These are phyloP conservation scores for Phyllosticta citriasiana DNA, from an alignment of 2,329 filamentous ascomycete genomes.

Conservation along the genomic window DNA sequence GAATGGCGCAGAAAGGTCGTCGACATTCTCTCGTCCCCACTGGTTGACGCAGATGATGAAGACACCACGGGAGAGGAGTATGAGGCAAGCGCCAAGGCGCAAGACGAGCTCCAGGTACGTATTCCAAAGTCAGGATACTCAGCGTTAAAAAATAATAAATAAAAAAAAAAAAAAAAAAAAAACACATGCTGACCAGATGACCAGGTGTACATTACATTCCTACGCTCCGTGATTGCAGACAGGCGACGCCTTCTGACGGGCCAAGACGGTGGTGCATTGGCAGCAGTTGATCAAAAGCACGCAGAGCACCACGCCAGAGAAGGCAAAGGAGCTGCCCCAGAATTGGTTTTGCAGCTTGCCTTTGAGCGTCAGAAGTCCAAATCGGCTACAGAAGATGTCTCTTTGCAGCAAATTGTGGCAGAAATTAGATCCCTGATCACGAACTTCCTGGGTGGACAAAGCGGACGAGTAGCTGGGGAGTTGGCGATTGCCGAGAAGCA, in stretches of 20 bases:
- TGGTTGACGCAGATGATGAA: conserved; percentile 72
- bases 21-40: conserved; percentile 58
- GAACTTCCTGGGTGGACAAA: conserved; percentile 45
- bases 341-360: conserved; percentile 49
- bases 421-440: conserved; percentile 57
- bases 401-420: conserved; percentile 59
- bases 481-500: conserved; percentile 54
- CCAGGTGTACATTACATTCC: conserved; percentile 69
- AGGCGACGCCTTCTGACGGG: conserved; percentile 68
- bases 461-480: conserved; percentile 51
- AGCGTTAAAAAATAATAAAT: background rate
- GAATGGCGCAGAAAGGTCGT: conserved; percentile 67
- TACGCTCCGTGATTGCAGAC: conserved; percentile 69
- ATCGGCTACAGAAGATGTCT: conserved; percentile 45
- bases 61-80: conserved; percentile 86
- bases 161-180: background rate
- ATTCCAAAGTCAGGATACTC: background rate
- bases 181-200: conserved; percentile 38
- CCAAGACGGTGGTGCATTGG: conserved; percentile 65
- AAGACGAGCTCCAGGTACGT: conserved; percentile 51
- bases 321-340: conserved; percentile 61
- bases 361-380: conserved; percentile 38
- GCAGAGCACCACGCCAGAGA: conserved; percentile 52
- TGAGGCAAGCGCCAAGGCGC: conserved; percentile 72
- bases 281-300: conserved; percentile 59